phyloP scores from a whole-genome alignment of 805 yeast species.

The Peterozyma toletana region DNA sequence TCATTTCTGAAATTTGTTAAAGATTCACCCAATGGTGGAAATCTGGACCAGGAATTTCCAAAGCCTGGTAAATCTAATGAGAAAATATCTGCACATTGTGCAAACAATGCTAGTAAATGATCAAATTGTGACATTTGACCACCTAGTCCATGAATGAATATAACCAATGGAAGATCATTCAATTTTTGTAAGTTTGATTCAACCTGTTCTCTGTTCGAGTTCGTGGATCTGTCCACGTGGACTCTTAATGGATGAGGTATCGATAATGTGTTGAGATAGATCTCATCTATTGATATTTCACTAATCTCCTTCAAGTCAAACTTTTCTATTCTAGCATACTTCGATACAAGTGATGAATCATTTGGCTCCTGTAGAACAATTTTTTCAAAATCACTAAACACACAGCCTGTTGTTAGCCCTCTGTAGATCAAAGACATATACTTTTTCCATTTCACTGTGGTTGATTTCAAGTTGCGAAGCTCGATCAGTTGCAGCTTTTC shows the following conservation, averaged over 20 bases:
- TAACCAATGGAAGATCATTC: slow-evolving; percentile 46
- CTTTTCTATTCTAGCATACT: slow-evolving; percentile 33
- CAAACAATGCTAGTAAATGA: slow-evolving; percentile 54
- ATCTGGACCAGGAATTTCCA: slow-evolving; percentile 40
- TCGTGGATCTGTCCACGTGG: slow-evolving; percentile 20
- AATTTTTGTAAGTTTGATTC: slow-evolving; percentile 21
- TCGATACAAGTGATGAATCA: slow-evolving; percentile 47
- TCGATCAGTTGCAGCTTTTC: slow-evolving; percentile 2
- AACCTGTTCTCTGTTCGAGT: neutral
- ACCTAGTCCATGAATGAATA: slow-evolving; percentile 84
- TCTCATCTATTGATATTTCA: slow-evolving; percentile 13
- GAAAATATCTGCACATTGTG: slow-evolving; percentile 55
- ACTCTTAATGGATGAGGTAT: slow-evolving; percentile 45
- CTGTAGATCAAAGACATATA: neutral
- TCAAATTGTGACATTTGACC: slow-evolving; percentile 87
- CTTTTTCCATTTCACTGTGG: neutral
- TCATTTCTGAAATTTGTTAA: slow-evolving; percentile 15
- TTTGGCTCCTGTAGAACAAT: slow-evolving; percentile 39
- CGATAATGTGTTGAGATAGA: slow-evolving; percentile 33
- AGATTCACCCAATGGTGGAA: slow-evolving; percentile 7
- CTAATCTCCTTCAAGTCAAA: slow-evolving; percentile 23
- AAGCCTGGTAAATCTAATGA: slow-evolving; percentile 86
- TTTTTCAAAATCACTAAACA: slow-evolving; percentile 30
- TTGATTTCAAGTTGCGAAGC: neutral
- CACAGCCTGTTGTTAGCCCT: slow-evolving; percentile 7